Evolutionary conservation across 306 rosid genomes (phyloP).

Genomic region (Morella rubra): DNA sequence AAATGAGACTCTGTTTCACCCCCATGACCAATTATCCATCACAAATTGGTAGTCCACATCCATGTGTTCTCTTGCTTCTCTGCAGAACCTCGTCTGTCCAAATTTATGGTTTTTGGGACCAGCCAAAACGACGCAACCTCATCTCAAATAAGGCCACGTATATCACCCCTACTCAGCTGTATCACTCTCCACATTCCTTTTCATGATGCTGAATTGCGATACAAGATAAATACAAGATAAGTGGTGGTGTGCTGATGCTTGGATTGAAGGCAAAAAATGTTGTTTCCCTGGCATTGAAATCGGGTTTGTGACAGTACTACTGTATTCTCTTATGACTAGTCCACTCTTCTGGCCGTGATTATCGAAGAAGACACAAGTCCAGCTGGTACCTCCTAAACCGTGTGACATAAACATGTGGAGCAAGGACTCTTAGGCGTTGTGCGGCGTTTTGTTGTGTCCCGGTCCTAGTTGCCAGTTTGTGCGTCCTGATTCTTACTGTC

Average conservation of each 20-base stretch:
- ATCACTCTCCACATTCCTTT: neutral
- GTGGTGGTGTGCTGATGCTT: neutral
- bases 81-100: neutral
- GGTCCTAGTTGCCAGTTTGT: too few relatives aligned
- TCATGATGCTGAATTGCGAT: neutral
- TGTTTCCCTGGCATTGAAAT: too few relatives aligned
- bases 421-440: too few relatives aligned
- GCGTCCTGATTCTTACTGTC: too few relatives aligned
- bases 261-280: neutral
- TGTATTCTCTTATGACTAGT: too few relatives aligned
- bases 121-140: neutral
- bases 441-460: too few relatives aligned
- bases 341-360: too few relatives aligned
- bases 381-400: too few relatives aligned
- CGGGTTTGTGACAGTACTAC: too few relatives aligned
- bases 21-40: slow-evolving; percentile 7
- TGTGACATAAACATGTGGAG: too few relatives aligned
- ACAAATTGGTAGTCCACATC: neutral
- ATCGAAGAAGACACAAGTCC: too few relatives aligned
- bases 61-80: slow-evolving; percentile 13
- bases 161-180: neutral
- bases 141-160: neutral
- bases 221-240: too few relatives aligned
- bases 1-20: neutral
- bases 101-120: slow-evolving; percentile 6